Conservation (phyloP, 1,284 basidiomycete species). For the Pseudozyma tsukubaensis region DNA sequence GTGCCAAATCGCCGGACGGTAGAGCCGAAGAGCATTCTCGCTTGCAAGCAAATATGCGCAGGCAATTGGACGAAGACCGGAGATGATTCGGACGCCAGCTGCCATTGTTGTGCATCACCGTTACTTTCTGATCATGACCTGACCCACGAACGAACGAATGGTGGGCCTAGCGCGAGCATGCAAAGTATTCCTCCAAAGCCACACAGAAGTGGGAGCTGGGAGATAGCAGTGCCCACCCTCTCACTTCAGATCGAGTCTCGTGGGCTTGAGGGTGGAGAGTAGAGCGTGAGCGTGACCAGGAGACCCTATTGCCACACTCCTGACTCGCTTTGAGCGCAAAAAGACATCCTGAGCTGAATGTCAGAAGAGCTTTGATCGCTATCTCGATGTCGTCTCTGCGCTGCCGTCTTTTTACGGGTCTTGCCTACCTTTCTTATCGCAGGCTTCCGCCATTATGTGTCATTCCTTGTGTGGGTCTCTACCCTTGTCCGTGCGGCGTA, state of each 20-base stretch:
- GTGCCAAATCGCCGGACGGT: not conserved
- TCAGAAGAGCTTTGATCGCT: not conserved
- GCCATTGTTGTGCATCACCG: not conserved
- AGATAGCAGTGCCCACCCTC: too few species aligned
- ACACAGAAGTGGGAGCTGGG: too few species aligned
- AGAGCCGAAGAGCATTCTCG: not conserved
- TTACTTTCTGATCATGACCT: not conserved
- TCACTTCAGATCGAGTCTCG: too few species aligned
- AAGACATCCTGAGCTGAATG: not conserved
- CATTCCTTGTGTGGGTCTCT: too few species aligned
- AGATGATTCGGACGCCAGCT: constrained; percentile 5
- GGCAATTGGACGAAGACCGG: not conserved
- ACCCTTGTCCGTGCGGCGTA: not conserved
- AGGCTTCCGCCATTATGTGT: too few species aligned
- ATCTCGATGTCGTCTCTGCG: not conserved
- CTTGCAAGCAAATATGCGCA: not conserved
- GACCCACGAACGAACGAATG: not conserved
- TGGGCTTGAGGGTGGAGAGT: too few species aligned
- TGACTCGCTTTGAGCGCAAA: not conserved
- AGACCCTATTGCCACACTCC: too few species aligned
- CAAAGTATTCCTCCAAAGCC: not conserved
- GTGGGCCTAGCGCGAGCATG: constrained; percentile 1
- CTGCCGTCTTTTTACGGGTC: too few species aligned
- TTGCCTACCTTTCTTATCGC: too few species aligned
- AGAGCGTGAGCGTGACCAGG: too few species aligned